Conservation (phyloP, 176 grass and related monocot genomes). For the Oryza australiensis region DNA sequence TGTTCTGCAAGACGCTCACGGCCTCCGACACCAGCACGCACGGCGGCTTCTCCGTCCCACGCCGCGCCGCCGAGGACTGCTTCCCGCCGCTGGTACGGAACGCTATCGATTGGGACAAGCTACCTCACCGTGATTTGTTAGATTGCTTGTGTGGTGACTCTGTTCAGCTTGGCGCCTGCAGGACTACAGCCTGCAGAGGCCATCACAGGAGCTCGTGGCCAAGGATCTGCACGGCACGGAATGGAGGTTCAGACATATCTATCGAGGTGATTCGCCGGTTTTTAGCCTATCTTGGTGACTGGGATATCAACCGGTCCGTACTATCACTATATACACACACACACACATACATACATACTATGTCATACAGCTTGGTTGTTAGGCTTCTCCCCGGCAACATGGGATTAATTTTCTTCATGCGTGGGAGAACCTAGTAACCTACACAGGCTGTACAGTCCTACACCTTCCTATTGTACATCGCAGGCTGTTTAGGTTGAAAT, state of each 20-base stretch:
- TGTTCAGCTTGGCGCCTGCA: slow-evolving; percentile 33
- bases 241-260: slow-evolving; percentile 92
- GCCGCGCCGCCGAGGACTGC: slow-evolving; percentile 94
- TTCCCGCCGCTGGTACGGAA: slow-evolving; percentile 80
- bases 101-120: not conserved
- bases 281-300: slow-evolving; percentile 8
- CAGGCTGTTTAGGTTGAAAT: not conserved
- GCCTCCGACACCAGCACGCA: slow-evolving; percentile 95
- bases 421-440: not conserved
- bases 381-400: not conserved
- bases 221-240: slow-evolving; percentile 87
- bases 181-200: slow-evolving; percentile 80
- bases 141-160: slow-evolving; percentile 19
- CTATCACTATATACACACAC: too few species aligned
- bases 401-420: not conserved
- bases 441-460: not conserved
- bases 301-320: not conserved
- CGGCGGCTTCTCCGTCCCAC: slow-evolving; percentile 90
- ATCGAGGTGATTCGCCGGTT: slow-evolving; percentile 50
- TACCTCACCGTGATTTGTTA: not conserved
- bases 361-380: slow-evolving; percentile 10
- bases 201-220: slow-evolving; percentile 84
- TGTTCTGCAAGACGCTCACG: slow-evolving; percentile 98
- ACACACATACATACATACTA: too few species aligned
- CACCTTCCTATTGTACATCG: not conserved